Base-by-base conservation (phyloP, 805 yeast species). In the Metschnikowia santaceciliae region DNA sequence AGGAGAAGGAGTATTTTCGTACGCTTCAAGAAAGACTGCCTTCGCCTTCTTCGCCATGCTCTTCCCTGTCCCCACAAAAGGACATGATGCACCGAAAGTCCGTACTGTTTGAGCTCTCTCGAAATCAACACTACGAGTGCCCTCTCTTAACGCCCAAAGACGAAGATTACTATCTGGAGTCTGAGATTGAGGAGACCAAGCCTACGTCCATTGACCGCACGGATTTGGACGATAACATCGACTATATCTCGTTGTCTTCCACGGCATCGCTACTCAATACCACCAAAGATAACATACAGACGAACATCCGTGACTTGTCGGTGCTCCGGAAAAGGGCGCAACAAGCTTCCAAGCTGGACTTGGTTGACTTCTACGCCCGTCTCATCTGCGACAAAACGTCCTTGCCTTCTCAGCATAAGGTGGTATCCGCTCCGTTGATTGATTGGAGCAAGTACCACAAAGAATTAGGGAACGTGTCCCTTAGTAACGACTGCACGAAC, bases 91-190 rank as follows among this genome's bases (percentile, higher is more conserved):
- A 62, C 26, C 49, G 57, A 41, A 67, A 67, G 54, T 57, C 63
- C 6, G 71, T 67, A 14, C 54, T 61, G 52, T 67, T 67, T 43
- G 70, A 65, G 38, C 55, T 63, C 23, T 52, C 63, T 10, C 49
- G 54, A 35, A 61, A 66, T 48, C 61, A 62, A 50, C 58, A 55
- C 33, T 69, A 67, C 49, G 66, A 67, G 36, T 64, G 71, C 41
- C 76, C 75, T 6, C 63, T 73, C 33, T 61, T 72, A 46, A 73
- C 77, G 2, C 77, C 77, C 4, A 72, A 71, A 51, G 74, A 73
- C 23, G 77, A 72, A 35, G 71, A 70, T 44, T 69, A 70, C 48
- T 71, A 67, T 30, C 64, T 65, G 51, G 61, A 63, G 30, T 61
- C 61, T 19, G 61, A 57, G 35, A 49, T 44, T 23, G 42, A 52